These are phyloP conservation scores for Pluteus cervinus DNA, from an alignment of 768 basidiomycete species.

Conservation along the genomic window DNA sequence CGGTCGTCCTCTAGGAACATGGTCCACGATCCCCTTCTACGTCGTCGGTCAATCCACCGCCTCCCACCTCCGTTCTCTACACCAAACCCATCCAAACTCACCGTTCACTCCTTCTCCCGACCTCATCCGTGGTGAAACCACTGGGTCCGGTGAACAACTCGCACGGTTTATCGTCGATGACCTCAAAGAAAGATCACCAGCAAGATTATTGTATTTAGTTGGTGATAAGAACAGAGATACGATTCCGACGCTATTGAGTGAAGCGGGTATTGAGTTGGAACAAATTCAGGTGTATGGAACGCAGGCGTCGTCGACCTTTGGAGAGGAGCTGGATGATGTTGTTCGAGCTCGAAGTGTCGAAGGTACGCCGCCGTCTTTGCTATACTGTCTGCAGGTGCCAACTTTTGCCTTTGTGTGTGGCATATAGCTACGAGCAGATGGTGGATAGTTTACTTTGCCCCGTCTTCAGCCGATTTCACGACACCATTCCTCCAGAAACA, in stretches of 20 bases:
- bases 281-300: conserved; percentile 70
- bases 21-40: conserved; percentile 67
- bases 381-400: background rate
- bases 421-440: conserved; percentile 18
- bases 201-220: conserved; percentile 63
- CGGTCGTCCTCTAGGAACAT: conserved; percentile 37
- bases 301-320: conserved; percentile 45
- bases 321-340: conserved; percentile 30
- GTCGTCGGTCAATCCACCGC: conserved; percentile 70
- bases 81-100: conserved; percentile 15
- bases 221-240: conserved; percentile 85
- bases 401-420: background rate
- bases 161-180: conserved; percentile 55
- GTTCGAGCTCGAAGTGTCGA: conserved; percentile 18
- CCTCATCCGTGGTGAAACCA: conserved; percentile 36
- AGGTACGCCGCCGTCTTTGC: background rate
- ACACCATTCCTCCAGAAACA: conserved; percentile 40
- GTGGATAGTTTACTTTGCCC: conserved; percentile 78
- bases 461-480: conserved; percentile 59
- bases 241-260: conserved; percentile 42
- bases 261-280: conserved; percentile 38
- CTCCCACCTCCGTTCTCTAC: conserved; percentile 32
- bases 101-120: conserved; percentile 19
- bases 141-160: conserved; percentile 66
- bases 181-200: conserved; percentile 10